phyloP scores from a whole-genome alignment of 2,329 filamentous ascomycete species.

The Neurospora crassa region DNA sequence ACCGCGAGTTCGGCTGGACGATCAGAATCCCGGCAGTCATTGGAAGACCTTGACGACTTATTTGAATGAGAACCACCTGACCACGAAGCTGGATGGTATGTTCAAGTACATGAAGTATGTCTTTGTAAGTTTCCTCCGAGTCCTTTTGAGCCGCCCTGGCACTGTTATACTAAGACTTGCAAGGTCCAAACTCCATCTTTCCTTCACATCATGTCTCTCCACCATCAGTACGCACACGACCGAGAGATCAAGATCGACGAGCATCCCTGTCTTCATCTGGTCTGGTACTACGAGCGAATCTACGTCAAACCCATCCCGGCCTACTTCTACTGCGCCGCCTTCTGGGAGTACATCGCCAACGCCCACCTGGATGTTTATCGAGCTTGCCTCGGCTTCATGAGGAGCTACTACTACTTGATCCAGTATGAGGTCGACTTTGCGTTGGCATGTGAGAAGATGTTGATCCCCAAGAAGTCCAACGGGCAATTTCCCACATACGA shows the following conservation, averaged over 20 bases:
- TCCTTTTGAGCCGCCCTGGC: too few species aligned
- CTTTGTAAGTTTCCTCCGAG: conserved; percentile 12
- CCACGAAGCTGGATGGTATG: too few species aligned
- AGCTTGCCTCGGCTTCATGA: conserved; percentile 26
- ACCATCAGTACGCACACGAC: conserved; percentile 28
- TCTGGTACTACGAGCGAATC: conserved; percentile 30
- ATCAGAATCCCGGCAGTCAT: too few species aligned
- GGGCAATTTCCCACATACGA: conserved; percentile 17
- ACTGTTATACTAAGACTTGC: too few species aligned
- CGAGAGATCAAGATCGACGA: conserved; percentile 31
- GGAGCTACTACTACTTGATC: conserved; percentile 27
- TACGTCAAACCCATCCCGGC: conserved; percentile 33
- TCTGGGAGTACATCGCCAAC: conserved; percentile 24
- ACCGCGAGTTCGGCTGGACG: too few species aligned
- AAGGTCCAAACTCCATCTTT: conserved; percentile 16
- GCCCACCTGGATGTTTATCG: conserved; percentile 11
- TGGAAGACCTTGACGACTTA: too few species aligned
- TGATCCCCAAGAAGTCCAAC: conserved; percentile 20
- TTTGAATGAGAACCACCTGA: too few species aligned
- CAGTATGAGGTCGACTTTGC: conserved; percentile 25
- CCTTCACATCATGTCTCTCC: conserved; percentile 25
- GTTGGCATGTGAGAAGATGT: conserved; percentile 20
- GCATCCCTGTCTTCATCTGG: conserved; percentile 30
- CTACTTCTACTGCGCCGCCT: conserved; percentile 25
- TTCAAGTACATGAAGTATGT: conserved; percentile 18